Percentiles rank a stretch among this genome's conserved stretches.
These are phyloP conservation scores for Daldinia sp. DNA, from an alignment of 2,329 filamentous ascomycete species.

Conservation along the genomic window DNA sequence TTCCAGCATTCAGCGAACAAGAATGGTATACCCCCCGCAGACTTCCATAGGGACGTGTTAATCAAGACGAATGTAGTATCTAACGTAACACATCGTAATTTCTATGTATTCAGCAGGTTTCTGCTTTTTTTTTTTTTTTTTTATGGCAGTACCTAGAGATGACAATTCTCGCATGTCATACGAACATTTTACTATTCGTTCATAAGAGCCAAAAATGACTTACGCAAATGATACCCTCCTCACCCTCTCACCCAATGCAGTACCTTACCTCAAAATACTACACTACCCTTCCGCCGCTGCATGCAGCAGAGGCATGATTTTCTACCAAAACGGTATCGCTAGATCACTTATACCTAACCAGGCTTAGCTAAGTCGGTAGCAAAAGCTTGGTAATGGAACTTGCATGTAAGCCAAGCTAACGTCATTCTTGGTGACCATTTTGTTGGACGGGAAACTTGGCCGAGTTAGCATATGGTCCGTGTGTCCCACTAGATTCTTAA, in stretches of 20 bases:
- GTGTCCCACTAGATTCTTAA: conserved; percentile 22
- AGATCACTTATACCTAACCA: conserved; percentile 24
- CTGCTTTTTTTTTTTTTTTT: no score
- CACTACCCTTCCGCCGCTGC: conserved; percentile 15
- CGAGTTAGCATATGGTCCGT: conserved; percentile 22
- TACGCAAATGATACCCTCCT: conserved; percentile 13
- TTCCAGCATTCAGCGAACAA: background rate
- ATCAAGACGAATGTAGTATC: conserved; percentile 26
- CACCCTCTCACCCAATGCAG: conserved; percentile 15
- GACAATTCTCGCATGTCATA: conserved; percentile 11
- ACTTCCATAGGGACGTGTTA: conserved; percentile 11
- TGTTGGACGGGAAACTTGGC: conserved; percentile 30
- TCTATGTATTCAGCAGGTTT: conserved; percentile 6
- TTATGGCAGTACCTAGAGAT: conserved; percentile 10
- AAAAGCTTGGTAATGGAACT: conserved; percentile 33
- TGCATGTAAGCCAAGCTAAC: conserved; percentile 36
- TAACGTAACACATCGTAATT: conserved; percentile 27
- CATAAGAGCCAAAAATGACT: background rate
- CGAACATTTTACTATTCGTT: background rate
- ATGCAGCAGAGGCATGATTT: conserved; percentile 12
- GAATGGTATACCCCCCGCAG: conserved; percentile 20
- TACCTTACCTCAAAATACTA: conserved; percentile 24
- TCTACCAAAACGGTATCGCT: background rate
- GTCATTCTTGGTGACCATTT: conserved; percentile 36
- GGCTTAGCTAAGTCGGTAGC: conserved; percentile 35